Percentiles rank a stretch among this genome's conserved stretches.
These are phyloP conservation scores for Metschnikowia dekortorum DNA, from an alignment of 805 yeast genomes.

Conservation along the genomic window DNA sequence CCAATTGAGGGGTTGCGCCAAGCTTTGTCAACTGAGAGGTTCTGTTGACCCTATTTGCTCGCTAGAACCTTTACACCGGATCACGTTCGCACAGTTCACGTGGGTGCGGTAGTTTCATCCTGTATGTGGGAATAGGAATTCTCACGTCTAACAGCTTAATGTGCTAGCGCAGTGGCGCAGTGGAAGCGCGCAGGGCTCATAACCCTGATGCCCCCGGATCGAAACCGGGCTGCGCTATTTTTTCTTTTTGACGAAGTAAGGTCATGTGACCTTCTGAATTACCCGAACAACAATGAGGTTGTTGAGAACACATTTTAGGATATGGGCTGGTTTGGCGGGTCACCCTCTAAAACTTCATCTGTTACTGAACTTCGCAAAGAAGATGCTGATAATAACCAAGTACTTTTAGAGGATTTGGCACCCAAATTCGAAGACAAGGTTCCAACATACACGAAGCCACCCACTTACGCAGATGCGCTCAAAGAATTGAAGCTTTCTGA, in stretches of 20 bases:
- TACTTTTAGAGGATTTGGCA: constrained; percentile 47
- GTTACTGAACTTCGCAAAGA: constrained; percentile 26
- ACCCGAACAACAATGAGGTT: background rate
- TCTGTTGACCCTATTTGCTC: too few relatives aligned
- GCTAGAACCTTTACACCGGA: too few relatives aligned
- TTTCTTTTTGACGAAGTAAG: constrained; percentile 18
- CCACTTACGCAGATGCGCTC: constrained; percentile 35
- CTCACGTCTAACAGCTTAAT: too few relatives aligned
- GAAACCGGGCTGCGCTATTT: constrained; percentile 89
- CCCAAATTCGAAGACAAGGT: constrained; percentile 45
- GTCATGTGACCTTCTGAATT: constrained; percentile 6
- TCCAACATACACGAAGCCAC: constrained; percentile 15
- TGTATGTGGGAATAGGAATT: too few relatives aligned
- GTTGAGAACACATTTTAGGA: constrained; percentile 9
- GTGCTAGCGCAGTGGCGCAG: constrained; percentile 90
- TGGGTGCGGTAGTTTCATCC: too few relatives aligned
- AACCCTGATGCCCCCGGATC: constrained; percentile 98
- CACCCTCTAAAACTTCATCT: constrained; percentile 35
- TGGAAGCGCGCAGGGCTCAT: constrained; percentile 99
- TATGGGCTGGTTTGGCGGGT: constrained; percentile 44
- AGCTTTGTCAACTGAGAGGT: too few relatives aligned
- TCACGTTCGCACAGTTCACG: too few relatives aligned
- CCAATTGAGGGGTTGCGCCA: too few relatives aligned
- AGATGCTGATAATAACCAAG: constrained; percentile 17
- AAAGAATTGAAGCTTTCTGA: constrained; percentile 44